Evolutionary conservation across 2,329 filamentous ascomycete genomes (phyloP).

Genomic region (Phyllosticta citribraziliensis): DNA sequence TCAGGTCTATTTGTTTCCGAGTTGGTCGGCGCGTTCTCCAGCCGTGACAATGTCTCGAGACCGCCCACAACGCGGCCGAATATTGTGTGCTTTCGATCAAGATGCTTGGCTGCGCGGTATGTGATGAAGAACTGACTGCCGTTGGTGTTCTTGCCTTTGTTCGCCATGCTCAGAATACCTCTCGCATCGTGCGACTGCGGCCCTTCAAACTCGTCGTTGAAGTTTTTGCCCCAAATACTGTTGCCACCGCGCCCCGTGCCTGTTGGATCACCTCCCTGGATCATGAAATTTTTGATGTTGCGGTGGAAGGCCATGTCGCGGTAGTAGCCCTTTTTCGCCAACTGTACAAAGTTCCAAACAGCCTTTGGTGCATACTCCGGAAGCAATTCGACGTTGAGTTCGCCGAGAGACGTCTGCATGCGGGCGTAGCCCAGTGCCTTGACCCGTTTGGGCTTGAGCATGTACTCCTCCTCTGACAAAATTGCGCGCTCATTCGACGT

Average conservation of each 20-base stretch:
- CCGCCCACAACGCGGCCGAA: constrained; percentile 81
- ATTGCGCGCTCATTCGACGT: constrained; percentile 80
- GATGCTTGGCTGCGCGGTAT: constrained; percentile 73
- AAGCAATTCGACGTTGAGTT: constrained; percentile 79
- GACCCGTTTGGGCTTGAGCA: constrained; percentile 81
- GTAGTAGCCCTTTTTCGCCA: constrained; percentile 88
- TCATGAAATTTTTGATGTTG: constrained; percentile 95
- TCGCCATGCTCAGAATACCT: constrained; percentile 87
- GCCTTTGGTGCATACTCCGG: constrained; percentile 86
- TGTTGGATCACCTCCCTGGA: constrained; percentile 90
- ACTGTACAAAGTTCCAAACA: constrained; percentile 91
- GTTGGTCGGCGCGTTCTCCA: constrained; percentile 72
- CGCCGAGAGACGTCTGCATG: constrained; percentile 76
- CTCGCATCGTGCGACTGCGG: constrained; percentile 73
- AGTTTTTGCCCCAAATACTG: constrained; percentile 90
- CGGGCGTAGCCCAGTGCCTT: constrained; percentile 86
- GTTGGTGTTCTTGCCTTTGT: constrained; percentile 98
- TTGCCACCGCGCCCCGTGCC: constrained; percentile 84
- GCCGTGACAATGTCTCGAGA: constrained; percentile 56
- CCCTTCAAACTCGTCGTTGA: constrained; percentile 86
- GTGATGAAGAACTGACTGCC: constrained; percentile 92
- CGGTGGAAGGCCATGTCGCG: constrained; percentile 76
- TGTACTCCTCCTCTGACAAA: constrained; percentile 89
- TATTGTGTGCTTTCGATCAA: constrained; percentile 95
- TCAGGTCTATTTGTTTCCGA: constrained; percentile 4